Base-by-base conservation (phyloP, 345 rosid genomes). In the Dovyalis caffra region DNA sequence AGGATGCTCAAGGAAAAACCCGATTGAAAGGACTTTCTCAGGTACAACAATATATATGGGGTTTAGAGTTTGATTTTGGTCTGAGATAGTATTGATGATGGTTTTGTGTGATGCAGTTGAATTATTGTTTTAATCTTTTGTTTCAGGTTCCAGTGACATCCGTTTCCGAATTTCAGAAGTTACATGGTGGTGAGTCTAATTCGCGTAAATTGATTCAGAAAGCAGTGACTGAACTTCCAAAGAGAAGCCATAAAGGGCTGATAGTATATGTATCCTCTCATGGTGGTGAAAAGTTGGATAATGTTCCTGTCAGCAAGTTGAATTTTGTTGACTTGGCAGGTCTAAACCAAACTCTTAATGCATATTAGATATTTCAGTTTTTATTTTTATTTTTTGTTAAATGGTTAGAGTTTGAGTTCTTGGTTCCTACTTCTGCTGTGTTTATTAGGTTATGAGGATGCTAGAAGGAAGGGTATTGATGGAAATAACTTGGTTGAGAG, bases 301-400 rank as follows among this genome's bases (percentile, higher is more conserved):
- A n/a, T n/a, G 53, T 70, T 74, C 56, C 58, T 16, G 33, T 35
- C 53, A 88, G 94, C 80, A 91, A 89, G 79, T 85, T 90, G 86
- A 91, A 87, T 81, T 86, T 93, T 77, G 81, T 93, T 66, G 97
- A 91, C 68, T 74, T 91, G 75, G 89, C 89, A 88, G 97, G 97
- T 93, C 58, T 38, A 40, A 40, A 0, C 47, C 47, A 40, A 12
- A 40, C 47, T 40, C 16, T 40, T 40, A 10, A 2, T 40, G 16
- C 15, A 43, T 35, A 18, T n/a, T n/a, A n/a, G n/a, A 2, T 61
- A 2, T 28, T 61, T 14, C 32, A 61, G 9, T 61, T n/a, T 4
- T 58, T 26, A n/a, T 21, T 3, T 53, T 26, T 60, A 5, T 26
- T 60, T 60, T 0, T 12, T 12, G 2, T 34, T 12, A n/a, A n/a